Percentiles rank a stretch among this genome's conserved stretches.
Evolutionary conservation across 495 filamentous ascomycete species (phyloP).

Genomic region (Platismatia glauca): DNA sequence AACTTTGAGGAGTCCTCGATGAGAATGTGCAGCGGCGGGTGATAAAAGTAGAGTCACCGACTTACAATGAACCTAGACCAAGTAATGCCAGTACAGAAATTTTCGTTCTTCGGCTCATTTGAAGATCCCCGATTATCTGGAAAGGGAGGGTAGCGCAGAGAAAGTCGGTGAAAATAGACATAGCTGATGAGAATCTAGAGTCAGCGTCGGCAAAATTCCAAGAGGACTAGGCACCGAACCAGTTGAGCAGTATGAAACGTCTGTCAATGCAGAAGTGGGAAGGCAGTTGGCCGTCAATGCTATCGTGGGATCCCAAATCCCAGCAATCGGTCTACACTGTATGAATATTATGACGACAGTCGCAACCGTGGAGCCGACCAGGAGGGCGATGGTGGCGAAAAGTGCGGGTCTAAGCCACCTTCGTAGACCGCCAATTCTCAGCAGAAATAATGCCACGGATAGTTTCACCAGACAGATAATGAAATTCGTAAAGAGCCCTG

Average conservation of each 20-base stretch:
- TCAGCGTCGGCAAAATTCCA: not conserved
- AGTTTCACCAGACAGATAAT: constrained; percentile 2
- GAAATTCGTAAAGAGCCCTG: not conserved
- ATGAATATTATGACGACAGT: not conserved
- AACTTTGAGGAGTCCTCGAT: not conserved
- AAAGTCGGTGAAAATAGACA: not conserved
- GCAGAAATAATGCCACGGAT: not conserved
- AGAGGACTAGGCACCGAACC: not conserved
- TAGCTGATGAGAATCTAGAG: not conserved
- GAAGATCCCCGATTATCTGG: not conserved
- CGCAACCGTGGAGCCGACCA: not conserved
- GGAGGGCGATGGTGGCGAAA: not conserved
- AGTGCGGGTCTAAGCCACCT: not conserved
- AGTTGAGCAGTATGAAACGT: constrained; percentile 3
- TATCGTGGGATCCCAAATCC: not conserved
- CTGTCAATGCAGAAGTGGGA: constrained; percentile 2
- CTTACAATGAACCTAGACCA: not conserved
- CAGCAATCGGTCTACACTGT: constrained; percentile 1
- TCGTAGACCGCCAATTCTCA: not conserved
- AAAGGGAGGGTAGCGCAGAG: not conserved
- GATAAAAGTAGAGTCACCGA: not conserved
- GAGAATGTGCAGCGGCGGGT: not conserved
- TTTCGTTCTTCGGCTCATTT: not conserved
- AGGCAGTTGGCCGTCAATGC: not conserved
- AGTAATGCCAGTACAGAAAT: not conserved